Evolutionary conservation across 768 basidiomycete species (phyloP).

Genomic region (Rickenella mellea): DNA sequence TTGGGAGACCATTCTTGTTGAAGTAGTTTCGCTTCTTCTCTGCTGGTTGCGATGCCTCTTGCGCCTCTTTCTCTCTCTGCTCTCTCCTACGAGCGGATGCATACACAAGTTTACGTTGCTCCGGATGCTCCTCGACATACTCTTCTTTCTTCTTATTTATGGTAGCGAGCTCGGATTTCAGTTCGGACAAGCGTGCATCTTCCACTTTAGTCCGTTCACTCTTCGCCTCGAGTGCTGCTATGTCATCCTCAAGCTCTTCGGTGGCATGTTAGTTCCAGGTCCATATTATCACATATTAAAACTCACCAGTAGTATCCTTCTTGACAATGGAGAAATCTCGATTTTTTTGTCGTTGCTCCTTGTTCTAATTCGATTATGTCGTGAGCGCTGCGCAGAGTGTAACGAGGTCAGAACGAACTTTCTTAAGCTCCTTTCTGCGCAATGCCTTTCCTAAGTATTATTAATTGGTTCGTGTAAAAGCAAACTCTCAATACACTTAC

Average conservation of each 20-base stretch:
- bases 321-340: conserved; percentile 89
- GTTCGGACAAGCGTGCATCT: conserved; percentile 54
- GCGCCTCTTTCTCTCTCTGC: conserved; percentile 16
- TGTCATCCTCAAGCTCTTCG: conserved; percentile 74
- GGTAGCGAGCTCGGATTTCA: conserved; percentile 70
- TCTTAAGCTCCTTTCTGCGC: conserved; percentile 92
- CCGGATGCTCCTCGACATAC: conserved; percentile 88
- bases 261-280: neutral
- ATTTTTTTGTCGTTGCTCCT: conserved; percentile 68
- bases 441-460: conserved; percentile 68
- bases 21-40: conserved; percentile 58
- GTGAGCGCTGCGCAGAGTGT: conserved; percentile 5
- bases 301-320: conserved; percentile 79
- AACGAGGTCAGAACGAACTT: conserved; percentile 40
- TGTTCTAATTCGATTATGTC: conserved; percentile 51
- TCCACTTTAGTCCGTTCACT: conserved; percentile 38
- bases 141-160: conserved; percentile 85
- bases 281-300: neutral
- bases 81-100: conserved; percentile 36
- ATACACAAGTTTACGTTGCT: conserved; percentile 81
- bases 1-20: conserved; percentile 74
- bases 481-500: conserved; percentile 34
- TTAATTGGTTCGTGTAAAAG: neutral
- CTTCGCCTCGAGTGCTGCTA: conserved; percentile 51
- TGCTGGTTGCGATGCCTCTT: conserved; percentile 29